Base-by-base conservation (phyloP, 331 rosid genomes). In the Dryas integrifolia region DNA sequence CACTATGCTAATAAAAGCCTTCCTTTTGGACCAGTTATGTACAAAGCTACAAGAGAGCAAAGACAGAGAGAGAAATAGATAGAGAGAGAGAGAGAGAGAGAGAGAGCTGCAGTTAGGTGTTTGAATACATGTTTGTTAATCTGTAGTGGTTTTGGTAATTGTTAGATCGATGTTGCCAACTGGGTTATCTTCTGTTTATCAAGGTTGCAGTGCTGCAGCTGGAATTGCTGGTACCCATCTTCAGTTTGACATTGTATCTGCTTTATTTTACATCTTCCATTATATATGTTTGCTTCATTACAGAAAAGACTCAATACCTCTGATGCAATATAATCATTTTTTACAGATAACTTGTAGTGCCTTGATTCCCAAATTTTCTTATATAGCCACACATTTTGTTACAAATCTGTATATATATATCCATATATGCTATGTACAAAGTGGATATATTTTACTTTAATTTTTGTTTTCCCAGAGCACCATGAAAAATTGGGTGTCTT, bases 201-300 rank as follows among this genome's bases (percentile, higher is more conserved):
- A 65, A 46, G 53, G 79, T 65, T 78, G 74, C 72, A 84, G 85
- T 66, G 82, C 82, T 82, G 97, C 89, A 46, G 88, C 89, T 53
- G 97, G 97, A 86, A 51, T 92, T 65, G 96, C 97, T 14, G 97
- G 97, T 92, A 86, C 41, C 45, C 39, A 72, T 38, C 66, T 41
- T 78, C 15, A 57, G 13, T 39, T 65, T 50, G 3, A 2, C 43
- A 5, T 30, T 46, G 18, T 10, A 15, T 75, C n/a, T 56, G 18
- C 9, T 4, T 21, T 43, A 2, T 6, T 40, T 5, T 43, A 15
- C 61, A n/a, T 68, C 61, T 53, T 69, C 39, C 26, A 12, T 21
- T 55, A 6, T 26, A 12, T 65, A 45, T 39, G 6, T 59, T 12
- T 62, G 49, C 35, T 44, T 26, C 30, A 26, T 26, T 26, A 26